Conservation (phyloP, 306 rosid genomes). For the Canavalia gladiata region DNA sequence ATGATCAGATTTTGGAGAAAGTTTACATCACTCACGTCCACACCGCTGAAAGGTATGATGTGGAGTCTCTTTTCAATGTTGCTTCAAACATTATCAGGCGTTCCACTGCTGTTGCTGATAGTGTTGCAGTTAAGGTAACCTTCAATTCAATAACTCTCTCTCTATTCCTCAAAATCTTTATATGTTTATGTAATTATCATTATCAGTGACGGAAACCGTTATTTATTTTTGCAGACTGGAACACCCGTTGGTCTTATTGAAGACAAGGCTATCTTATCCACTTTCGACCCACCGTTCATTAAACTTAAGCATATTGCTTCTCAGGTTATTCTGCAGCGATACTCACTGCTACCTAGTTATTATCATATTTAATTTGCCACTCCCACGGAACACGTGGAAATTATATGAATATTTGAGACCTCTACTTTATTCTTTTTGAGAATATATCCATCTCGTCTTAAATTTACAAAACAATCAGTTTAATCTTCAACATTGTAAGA, state of each 20-base stretch:
- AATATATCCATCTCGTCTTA: no score
- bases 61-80: constrained; percentile 54
- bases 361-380: background rate
- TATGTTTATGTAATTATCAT: background rate
- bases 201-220: background rate
- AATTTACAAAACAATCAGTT: no score
- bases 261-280: constrained; percentile 43
- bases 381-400: background rate
- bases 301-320: constrained; percentile 46
- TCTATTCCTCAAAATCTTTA: background rate
- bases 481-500: no score
- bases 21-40: constrained; percentile 59
- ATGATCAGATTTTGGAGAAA: constrained; percentile 51
- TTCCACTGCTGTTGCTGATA: constrained; percentile 41
- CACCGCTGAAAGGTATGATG: constrained; percentile 54
- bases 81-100: constrained; percentile 53
- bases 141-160: no score
- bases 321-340: constrained; percentile 41
- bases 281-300: constrained; percentile 52
- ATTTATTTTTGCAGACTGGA: constrained; percentile 41
- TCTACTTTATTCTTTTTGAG: no score
- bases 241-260: constrained; percentile 43
- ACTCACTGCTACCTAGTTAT: background rate
- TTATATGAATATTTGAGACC: no score
- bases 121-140: constrained; percentile 36